These are phyloP conservation scores for Candida jianshihensis DNA, from an alignment of 805 yeast genomes.

Conservation along the genomic window DNA sequence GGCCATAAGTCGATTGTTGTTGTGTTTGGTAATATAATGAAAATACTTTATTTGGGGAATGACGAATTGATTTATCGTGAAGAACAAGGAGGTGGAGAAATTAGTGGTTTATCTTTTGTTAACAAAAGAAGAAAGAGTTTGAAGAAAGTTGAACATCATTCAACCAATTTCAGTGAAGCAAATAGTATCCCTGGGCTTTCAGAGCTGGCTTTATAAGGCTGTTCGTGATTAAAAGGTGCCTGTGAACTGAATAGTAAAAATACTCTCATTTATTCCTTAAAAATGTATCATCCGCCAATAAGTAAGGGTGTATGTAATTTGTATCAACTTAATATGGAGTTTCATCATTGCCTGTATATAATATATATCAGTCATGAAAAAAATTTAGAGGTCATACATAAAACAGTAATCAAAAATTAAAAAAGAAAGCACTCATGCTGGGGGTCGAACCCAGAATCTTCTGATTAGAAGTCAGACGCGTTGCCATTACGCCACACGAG, in stretches of 20 bases:
- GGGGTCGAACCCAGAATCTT: conserved; percentile 52
- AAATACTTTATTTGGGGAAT: conserved; percentile 67
- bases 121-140: conserved; percentile 39
- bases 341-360: too few relatives aligned
- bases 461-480: conserved; percentile 52
- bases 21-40: conserved; percentile 67
- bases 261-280: too few relatives aligned
- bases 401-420: conserved; percentile 17
- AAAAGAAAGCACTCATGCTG: conserved; percentile 36
- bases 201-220: conserved; percentile 12
- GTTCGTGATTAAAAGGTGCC: too few relatives aligned
- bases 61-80: conserved; percentile 63
- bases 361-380: too few relatives aligned
- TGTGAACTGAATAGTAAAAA: too few relatives aligned
- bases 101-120: conserved; percentile 44
- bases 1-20: conserved; percentile 76
- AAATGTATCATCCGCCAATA: too few relatives aligned
- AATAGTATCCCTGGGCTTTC: conserved; percentile 18
- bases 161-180: conserved; percentile 18
- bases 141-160: conserved; percentile 9
- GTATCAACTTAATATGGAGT: too few relatives aligned
- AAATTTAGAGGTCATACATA: too few relatives aligned
- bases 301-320: too few relatives aligned
- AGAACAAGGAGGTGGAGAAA: conserved; percentile 34
- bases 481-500: conserved; percentile 52